Evolutionary conservation across 352 stramenopile genomes (phyloP), one percentile per base, ranked within the genome.

Genomic region (Phytophthora ohioensis): DNA sequence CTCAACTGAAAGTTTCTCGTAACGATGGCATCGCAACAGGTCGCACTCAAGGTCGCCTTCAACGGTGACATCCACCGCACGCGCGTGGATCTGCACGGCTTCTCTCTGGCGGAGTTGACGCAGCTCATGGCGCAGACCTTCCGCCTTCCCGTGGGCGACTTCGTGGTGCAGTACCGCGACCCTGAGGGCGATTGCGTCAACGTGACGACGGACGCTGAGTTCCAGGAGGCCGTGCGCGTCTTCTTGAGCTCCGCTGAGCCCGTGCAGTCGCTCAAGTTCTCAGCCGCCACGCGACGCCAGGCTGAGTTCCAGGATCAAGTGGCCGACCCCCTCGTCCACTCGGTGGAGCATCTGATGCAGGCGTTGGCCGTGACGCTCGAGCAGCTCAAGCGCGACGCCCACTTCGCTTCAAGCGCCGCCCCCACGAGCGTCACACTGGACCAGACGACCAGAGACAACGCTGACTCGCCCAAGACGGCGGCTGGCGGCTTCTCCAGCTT

Each of bases 1-100:
- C 45, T 51, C 9, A 3, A 56, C 4, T 7, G 11, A 38, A 47
- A 47, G 38, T 10, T 48, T 31, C n/a, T 30, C 15, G 34, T 54
- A 66, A 64, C 52, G 42, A 75, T 71, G 68, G 36, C 57, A 41
- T 52, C 51, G 36, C 78, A 72, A 57, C 73, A 84, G 57, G 78
- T 78, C 17, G 73, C 83, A 51, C 78, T 94, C 57, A 94, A 94
- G 80, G 88, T 94, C 69, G 81, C 77, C 15, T 88, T 80, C 74
- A 91, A 89, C 54, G 87, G 87, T 5, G 87, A 94, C 55, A 89
- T 94, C 61, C 87, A 94, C 76, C 85, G 87, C 70, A 82, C 76
- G 35, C 81, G 87, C 71, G 83, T 94, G 55, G 81, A 92, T 48
- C 66, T 93, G 10, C 72, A 55, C 51, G 49, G 64, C 31, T 88